phyloP scores from a whole-genome alignment of 2,329 filamentous ascomycete species.

The Leptodontidium sp. region DNA sequence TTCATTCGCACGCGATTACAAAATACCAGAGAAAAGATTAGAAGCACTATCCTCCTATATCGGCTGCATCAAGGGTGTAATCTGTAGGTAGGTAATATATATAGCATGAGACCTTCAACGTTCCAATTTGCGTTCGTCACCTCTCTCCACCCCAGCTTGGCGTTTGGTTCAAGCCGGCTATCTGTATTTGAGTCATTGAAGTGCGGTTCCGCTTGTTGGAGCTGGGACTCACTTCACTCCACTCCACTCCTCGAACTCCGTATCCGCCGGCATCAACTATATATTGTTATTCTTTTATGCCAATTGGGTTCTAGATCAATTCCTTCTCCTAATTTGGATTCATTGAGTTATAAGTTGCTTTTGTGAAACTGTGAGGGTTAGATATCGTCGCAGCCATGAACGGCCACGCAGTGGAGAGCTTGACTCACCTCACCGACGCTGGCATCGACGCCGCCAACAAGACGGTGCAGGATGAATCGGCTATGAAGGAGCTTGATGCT shows the following conservation, averaged over 20 bases:
- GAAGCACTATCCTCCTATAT: not conserved
- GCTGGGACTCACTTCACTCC: no score
- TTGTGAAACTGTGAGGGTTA: no score
- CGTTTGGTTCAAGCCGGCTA: not conserved
- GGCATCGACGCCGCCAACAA: constrained; percentile 32
- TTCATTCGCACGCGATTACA: not conserved
- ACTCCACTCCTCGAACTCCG: not conserved
- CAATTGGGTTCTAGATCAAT: not conserved
- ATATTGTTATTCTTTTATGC: not conserved
- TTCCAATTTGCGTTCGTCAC: not conserved
- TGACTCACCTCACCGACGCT: constrained; percentile 33
- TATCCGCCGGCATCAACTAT: not conserved
- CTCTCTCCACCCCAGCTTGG: constrained; percentile 3
- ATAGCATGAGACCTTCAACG: not conserved
- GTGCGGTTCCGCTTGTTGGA: not conserved
- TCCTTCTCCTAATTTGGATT: not conserved
- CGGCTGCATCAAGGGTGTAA: not conserved
- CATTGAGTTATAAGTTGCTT: no score
- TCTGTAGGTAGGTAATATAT: not conserved
- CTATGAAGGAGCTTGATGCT: constrained; percentile 58
- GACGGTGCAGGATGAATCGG: constrained; percentile 17
- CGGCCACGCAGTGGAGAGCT: constrained; percentile 34
- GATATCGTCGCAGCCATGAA: constrained; percentile 29
- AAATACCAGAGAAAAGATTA: not conserved
- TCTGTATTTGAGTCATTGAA: not conserved